A percentile compares a stretch with the other conserved stretches of the same genome.
Evolutionary conservation across 2,329 filamentous ascomycete genomes (phyloP).

Genomic region (Aspergillus sojae): DNA sequence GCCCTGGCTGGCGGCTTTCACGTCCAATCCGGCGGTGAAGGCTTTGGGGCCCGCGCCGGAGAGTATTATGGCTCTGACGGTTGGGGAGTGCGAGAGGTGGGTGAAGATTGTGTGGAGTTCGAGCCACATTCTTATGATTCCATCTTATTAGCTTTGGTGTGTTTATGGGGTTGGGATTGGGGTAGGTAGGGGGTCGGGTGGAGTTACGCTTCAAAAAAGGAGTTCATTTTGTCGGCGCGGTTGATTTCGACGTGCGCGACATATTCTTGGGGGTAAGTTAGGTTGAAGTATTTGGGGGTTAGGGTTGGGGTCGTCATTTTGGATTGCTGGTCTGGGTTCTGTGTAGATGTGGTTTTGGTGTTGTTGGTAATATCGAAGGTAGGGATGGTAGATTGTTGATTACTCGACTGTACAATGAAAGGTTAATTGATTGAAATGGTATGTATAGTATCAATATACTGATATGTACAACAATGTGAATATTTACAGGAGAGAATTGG

Average conservation of each 20-base stretch:
- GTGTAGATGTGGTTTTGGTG: background rate
- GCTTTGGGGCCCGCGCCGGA: slow-evolving; percentile 80
- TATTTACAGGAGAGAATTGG: background rate
- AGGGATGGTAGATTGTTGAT: too few species aligned
- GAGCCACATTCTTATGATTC: slow-evolving; percentile 64
- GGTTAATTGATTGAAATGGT: background rate
- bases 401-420: background rate
- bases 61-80: slow-evolving; percentile 76
- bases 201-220: slow-evolving; percentile 69
- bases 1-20: slow-evolving; percentile 66
- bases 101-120: slow-evolving; percentile 75
- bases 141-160: background rate
- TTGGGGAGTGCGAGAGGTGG: slow-evolving; percentile 69
- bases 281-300: slow-evolving; percentile 64
- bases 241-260: slow-evolving; percentile 94
- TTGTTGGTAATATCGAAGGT: background rate
- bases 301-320: slow-evolving; percentile 28
- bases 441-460: background rate
- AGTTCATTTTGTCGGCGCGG: slow-evolving; percentile 82
- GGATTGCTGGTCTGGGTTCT: background rate
- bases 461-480: background rate
- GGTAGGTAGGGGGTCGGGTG: too few species aligned
- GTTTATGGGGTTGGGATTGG: background rate
- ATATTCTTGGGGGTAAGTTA: slow-evolving; percentile 70
- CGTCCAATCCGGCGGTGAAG: slow-evolving; percentile 85